Base-by-base conservation (phyloP, 805 yeast species). In the Yarrowia alimentaria region DNA sequence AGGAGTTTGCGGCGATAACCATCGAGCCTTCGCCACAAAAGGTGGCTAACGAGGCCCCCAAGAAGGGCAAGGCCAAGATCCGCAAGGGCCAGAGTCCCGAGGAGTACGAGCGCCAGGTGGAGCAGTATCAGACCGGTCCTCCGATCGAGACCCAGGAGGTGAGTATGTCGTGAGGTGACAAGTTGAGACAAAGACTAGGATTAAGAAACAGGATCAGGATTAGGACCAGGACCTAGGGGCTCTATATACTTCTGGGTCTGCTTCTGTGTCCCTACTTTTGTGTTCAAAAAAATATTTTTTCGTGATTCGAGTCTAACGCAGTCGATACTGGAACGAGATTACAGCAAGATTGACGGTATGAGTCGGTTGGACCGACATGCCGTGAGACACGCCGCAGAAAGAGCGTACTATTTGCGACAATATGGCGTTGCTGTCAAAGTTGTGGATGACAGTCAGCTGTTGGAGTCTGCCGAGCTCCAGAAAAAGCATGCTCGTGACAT, bases 41-140 rank as follows among this genome's bases (percentile, higher is more conserved):
- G 30, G 35, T 43, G 50, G 29, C 30, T 16, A 43, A 43, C 22
- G 22, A 43, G 18, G 19, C 35, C 13, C 16, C 35, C 16, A 43
- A 43, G 24, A 30, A 30, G 10, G 34, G 26, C 16, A 26, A 38
- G 17, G 48, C 33, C n/a, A 43, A 31, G 16, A 37, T 43, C 29
- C 74, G 96, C 32, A 86, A 84, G 58, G 81, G 80, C 0, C 96
- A 88, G 61, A 60, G 83, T 0, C 80, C 78, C 32, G 90, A 81
- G 50, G 84, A 77, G 52, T 88, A 68, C 56, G 66, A 61, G 25
- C 60, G 54, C 7, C 91, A 88, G 63, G 67, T 69, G 54, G 55
- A 56, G 3, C 76, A 73, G 58, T 87, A 79, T 60, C 65, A 64
- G 55, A 40, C 57, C 0, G 61, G 68, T 0, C 94, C 94, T 0